Base-by-base conservation (phyloP, 1,139 yeast species). In the Taphrina deformans region DNA sequence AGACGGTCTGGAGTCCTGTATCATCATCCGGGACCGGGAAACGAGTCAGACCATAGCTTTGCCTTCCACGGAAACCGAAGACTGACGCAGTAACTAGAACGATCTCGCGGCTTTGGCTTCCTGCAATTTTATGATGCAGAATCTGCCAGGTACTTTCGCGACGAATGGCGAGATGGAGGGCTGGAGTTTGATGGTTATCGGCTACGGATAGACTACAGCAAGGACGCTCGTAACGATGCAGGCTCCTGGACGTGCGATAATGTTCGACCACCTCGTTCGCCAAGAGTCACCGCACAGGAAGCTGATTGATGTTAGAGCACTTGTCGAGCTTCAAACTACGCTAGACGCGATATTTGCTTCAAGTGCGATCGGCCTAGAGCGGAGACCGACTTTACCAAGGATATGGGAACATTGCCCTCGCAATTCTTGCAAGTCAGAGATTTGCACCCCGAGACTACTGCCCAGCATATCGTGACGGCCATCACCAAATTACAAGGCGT, bases 341-440 rank as follows among this genome's bases (percentile, higher is more conserved):
- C 69, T 14, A 59, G 69, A 29, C 65, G 70, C 26, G 53, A 33
- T 14, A 63, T 59, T 10, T 68, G 70, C 46, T 65, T 46, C 35
- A 48, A 41, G 21, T 68, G 70, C 48, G 45, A 31, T 4, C 48
- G 67, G 14, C 29, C 65, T 5, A 44, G 66, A 21, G 46, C 50
- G 51, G 68, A 65, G 53, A 38, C 27, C 31, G 14, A 23, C 18
- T 44, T 31, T 31, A 14, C 41, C 23, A 45, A 26, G 50, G 70
- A 68, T 38, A 53, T 62, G 27, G 62, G 67, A 16, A 60, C 55
- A 3, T n/a, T 52, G 16, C 67, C 70, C 9, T 69, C 70, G 9
- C 70, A 68, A 31, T 69, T 69, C 58, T 58, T 68, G 26, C 50
- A 68, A 24, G 29, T 69, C 7, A 65, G 70, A 12, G 62, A 59